phyloP scores from a whole-genome alignment of 2,329 filamentous ascomycete genomes.

The Fusarium metavorans region DNA sequence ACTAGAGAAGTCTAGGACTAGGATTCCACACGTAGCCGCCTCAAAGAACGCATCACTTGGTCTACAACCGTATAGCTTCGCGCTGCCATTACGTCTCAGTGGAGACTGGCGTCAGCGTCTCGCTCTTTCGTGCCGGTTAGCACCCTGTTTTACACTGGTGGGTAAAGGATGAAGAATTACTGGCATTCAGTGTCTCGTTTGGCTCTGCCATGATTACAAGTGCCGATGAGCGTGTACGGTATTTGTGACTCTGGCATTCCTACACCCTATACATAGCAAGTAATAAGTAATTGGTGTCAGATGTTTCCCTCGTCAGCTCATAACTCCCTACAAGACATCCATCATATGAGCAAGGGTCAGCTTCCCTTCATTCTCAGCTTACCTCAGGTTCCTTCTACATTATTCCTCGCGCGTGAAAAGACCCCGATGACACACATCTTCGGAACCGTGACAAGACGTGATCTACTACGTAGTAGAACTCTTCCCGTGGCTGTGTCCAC shows the following conservation, averaged over 20 bases:
- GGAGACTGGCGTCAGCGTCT: slow-evolving; percentile 2
- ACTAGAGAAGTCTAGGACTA: not conserved
- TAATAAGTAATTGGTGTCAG: not conserved
- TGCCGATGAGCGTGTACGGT: not conserved
- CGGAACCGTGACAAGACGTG: not conserved
- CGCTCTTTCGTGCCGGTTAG: not conserved
- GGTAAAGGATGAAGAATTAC: not conserved
- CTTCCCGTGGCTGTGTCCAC: slow-evolving; percentile 5
- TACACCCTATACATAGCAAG: not conserved
- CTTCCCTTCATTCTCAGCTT: slow-evolving; percentile 5
- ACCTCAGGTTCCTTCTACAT: not conserved
- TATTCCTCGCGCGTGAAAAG: not conserved
- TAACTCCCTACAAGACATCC: not conserved
- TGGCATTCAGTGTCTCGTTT: not conserved
- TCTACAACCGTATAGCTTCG: not conserved
- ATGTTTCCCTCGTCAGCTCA: slow-evolving; percentile 1
- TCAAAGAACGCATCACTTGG: not conserved
- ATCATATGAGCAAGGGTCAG: slow-evolving; percentile 2
- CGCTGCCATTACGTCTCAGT: slow-evolving; percentile 1
- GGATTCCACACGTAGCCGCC: not conserved
- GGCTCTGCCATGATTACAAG: not conserved
- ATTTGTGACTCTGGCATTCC: not conserved
- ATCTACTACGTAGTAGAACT: not conserved
- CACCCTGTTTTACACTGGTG: slow-evolving; percentile 3
- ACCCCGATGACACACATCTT: not conserved